Evolutionary conservation across 306 rosid species (phyloP), one percentile per base, ranked within the genome.

Genomic region (Boehmeria nivea): DNA sequence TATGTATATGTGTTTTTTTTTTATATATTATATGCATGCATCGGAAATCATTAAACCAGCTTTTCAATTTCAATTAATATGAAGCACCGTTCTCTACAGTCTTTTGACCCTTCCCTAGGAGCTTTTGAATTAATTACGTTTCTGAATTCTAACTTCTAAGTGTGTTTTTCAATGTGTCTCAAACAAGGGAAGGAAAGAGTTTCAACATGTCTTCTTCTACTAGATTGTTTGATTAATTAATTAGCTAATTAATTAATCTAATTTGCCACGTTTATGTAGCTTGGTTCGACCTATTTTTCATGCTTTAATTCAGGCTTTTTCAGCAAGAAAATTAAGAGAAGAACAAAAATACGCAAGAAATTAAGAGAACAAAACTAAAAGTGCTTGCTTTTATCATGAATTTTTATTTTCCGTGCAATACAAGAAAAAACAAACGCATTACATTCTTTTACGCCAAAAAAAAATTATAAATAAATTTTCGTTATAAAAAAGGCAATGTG

Each of bases 281-380:
- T 25, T n/a, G 25, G 7, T 8, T 19, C 25, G 17, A 22, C n/a
- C 23, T 54, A 16, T 8, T 34, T n/a, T 33, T 34, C 59, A 12
- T 54, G 44, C 59, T 31, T 54, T 54, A 17, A 21, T 31, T 54
- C 9, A 51, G 56, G 54, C 3, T 50, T 23, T 51, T 26, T n/a
- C n/a, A n/a, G n/a, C n/a, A n/a, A n/a, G n/a, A n/a, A n/a, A 26
- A 15, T 49, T 25, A 12, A 12, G 13, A 43, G n/a, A n/a, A n/a
- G n/a, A n/a, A n/a, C n/a, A n/a, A n/a, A n/a, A 1, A 17, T 46
- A 6, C 18, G 2, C 2, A 2, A 12, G 3, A 8, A 12, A 11
- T 21, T 21, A 49, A 12, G 1, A 46, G 7, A 23, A 25, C 26
- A 22, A 8, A 53, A 12, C 36, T 6, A 26, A 53, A 53, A 53